Base-by-base conservation (phyloP, 208 protist genomes). In the Trypanosoma vivax region DNA sequence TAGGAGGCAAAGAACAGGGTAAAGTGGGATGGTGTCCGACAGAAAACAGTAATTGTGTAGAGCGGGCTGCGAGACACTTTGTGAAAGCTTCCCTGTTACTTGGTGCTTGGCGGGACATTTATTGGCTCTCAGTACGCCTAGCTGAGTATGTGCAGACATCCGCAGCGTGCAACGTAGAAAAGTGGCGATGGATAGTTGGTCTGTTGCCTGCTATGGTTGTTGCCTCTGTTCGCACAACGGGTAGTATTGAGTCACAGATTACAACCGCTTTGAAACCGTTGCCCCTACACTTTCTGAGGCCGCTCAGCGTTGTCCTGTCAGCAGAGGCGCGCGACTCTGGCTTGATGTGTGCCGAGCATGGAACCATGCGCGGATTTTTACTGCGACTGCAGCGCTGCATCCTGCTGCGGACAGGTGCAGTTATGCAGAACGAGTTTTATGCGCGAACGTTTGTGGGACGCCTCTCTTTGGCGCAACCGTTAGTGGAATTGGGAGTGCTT, bases 31-130 rank as follows among this genome's bases (percentile, higher is more conserved):
- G 2, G 39, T 18, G 7, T 16, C 7, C 18, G 40, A 7, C 10
- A 18, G 29, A 10, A 11, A n/a, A 54, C 21, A 33, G 14, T 19
- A 38, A 1, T n/a, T 11, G 13, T 11, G 14, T 53, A 30, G 2
- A 47, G 33, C 11, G 29, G 11, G 33, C 41, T 1, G 38, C 50
- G 13, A 25, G 21, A 2, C 19, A 19, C 18, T 61, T 60, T 41
- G 52, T 61, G 6, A 50, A 60, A 13, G 33, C 54, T 6, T 45
- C 52, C 19, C 19, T 70, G 9, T 25, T 76, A 13, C 33, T 66
- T 40, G 69, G 62, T 6, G 35, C 55, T 19, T 76, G 69, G 69
- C 55, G 62, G 2, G 52, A 60, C 16, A 54, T 66, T 39, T 65
- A 68, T 47, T 66, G 61, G 53, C 29, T 76, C 24, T 40, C 60